Evolutionary conservation across 1,284 basidiomycete genomes (phyloP).

Genomic region (Moesziomyces sp.): DNA sequence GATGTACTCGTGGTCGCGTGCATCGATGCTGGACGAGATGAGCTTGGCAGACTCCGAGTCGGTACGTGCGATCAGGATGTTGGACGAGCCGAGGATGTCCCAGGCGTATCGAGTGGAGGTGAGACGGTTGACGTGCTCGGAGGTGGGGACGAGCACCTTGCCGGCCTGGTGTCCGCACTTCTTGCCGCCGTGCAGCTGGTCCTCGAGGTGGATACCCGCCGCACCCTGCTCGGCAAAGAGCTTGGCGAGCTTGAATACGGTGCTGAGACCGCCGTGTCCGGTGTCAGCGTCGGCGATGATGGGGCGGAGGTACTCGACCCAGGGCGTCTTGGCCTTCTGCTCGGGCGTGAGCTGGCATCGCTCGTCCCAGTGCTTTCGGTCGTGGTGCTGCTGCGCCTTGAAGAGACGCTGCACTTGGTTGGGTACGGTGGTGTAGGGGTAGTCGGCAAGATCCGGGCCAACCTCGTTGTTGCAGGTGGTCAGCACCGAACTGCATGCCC

Average conservation of each 20-base stretch:
- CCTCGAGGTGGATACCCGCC: slow-evolving; percentile 65
- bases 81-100: slow-evolving; percentile 85
- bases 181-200: slow-evolving; percentile 68
- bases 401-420: slow-evolving; percentile 72
- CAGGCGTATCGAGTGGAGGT: slow-evolving; percentile 86
- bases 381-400: slow-evolving; percentile 67
- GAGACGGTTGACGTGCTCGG: slow-evolving; percentile 84
- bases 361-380: slow-evolving; percentile 67
- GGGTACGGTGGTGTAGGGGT: slow-evolving; percentile 92
- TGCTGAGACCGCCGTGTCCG: slow-evolving; percentile 66
- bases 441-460: slow-evolving; percentile 94
- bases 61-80: slow-evolving; percentile 88
- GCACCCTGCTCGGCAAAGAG: slow-evolving; percentile 70
- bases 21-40: slow-evolving; percentile 84
- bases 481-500: slow-evolving; percentile 82
- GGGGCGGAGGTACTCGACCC: slow-evolving; percentile 65
- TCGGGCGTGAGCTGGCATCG: slow-evolving; percentile 56
- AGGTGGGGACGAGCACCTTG: slow-evolving; percentile 89
- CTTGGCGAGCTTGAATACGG: slow-evolving; percentile 66
- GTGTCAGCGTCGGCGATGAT: slow-evolving; percentile 68
- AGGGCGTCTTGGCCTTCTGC: slow-evolving; percentile 63
- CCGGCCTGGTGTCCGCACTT: slow-evolving; percentile 90
- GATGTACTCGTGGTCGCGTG: slow-evolving; percentile 73
- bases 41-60: slow-evolving; percentile 91
- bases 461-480: slow-evolving; percentile 91